Evolutionary conservation across 495 filamentous ascomycete species (phyloP), one percentile per base, ranked within the genome.

Genomic region (Aspergillus hancockii): DNA sequence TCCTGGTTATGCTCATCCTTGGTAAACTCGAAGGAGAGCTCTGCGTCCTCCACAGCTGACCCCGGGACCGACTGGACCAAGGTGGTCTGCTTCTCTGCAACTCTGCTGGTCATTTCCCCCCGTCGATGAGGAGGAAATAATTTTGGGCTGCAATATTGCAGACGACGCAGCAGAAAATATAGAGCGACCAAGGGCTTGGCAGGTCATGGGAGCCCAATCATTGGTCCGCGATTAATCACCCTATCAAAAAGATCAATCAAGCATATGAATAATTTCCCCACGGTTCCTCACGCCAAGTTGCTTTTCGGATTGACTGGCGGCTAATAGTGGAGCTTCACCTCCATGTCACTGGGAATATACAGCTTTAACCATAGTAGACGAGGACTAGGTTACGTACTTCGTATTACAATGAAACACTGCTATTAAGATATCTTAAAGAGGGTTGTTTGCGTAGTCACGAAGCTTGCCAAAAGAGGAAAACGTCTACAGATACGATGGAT

Each of bases 1-100:
- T 61, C 52, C 49, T 66, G 63, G 13, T 51, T 12, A 54, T 73
- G 68, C 55, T 73, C 66, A 12, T 67, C 45, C 30, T 66, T 57
- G 19, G 61, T 66, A 51, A 69, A 73, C 46, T 67, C 60, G 41
- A 55, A 57, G 1, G 70, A 71, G 18, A 63, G 49, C 28, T 61
- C 65, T 13, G 68, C 68, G 8, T 73, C 68, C 8, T 60, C 57
- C 0, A 31, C 21, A 6, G 21, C 55, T 19, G 55, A 43, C 4
- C 40, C 55, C n/a, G 64, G 54, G 13, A 63, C 30, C 1, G 52
- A 22, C 32, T 63, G 55, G 1, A 67, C 58, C 34, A 67, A 45
- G 1, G 22, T 45, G 28, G 54, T 30, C 52, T 28, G 43, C 61
- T 67, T 45, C 49, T 57, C 3, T 41, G 55, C 13, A 4, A 8